Conservation (phyloP, 257 asterid genomes). For the Thymus mandschuricus region DNA sequence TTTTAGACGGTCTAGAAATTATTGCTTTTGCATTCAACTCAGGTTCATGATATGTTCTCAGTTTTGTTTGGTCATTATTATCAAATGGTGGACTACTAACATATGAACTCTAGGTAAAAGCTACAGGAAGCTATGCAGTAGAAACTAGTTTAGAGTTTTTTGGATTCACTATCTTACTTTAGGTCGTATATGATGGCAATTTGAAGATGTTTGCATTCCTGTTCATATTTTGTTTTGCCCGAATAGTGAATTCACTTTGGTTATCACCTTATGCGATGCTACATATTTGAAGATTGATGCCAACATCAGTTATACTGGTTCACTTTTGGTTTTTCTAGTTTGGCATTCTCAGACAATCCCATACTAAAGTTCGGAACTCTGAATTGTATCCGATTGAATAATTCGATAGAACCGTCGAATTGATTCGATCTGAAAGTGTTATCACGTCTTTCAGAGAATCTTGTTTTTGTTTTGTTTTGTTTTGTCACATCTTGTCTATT, state of each 20-base stretch:
- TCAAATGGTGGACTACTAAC: not conserved
- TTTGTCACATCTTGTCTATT: too few relatives aligned
- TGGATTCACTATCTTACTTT: not conserved
- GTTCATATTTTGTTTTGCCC: not conserved
- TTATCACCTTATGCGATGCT: not conserved
- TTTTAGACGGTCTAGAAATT: not conserved
- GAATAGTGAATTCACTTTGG: not conserved
- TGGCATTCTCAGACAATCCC: too few relatives aligned
- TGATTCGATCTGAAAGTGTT: too few relatives aligned
- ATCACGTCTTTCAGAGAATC: too few relatives aligned
- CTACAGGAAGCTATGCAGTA: not conserved
- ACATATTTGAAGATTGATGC: not conserved
- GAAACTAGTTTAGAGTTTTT: not conserved
- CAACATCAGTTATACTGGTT: too few relatives aligned
- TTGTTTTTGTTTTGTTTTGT: too few relatives aligned
- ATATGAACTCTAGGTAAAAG: conserved; percentile 9
- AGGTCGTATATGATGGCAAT: not conserved
- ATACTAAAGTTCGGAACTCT: too few relatives aligned
- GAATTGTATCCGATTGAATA: too few relatives aligned
- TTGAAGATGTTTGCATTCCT: conserved; percentile 5
- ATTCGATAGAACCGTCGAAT: too few relatives aligned
- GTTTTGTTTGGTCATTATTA: conserved; percentile 7
- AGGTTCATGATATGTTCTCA: not conserved
- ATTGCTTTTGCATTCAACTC: not conserved
- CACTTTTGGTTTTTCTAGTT: too few relatives aligned